A percentile compares a stretch with the other conserved stretches of the same genome.
Conservation (phyloP, 2,329 filamentous ascomycete genomes). For the Phialophora verrucosa region DNA sequence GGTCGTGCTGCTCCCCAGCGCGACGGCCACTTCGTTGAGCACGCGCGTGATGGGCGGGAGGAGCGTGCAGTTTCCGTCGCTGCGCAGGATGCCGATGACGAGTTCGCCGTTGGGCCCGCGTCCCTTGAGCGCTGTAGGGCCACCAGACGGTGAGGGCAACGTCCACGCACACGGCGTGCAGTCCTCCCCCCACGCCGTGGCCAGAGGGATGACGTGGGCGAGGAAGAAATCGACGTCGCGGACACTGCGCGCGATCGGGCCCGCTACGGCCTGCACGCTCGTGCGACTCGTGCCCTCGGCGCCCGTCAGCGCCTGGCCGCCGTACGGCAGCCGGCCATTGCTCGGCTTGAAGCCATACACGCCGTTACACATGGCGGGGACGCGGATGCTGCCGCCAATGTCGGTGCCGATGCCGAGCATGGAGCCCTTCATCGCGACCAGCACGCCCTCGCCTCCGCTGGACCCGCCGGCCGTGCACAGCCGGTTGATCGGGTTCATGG, state of each 20-base stretch:
- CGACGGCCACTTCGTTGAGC: conserved; percentile 48
- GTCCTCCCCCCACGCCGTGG: conserved; percentile 59
- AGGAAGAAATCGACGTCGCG: conserved; percentile 56
- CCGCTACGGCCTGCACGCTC: conserved; percentile 57
- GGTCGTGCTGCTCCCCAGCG: conserved; percentile 34
- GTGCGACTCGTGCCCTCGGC: conserved; percentile 56
- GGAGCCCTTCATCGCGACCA: conserved; percentile 64
- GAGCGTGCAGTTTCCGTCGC: conserved; percentile 46
- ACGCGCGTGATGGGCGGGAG: conserved; percentile 50
- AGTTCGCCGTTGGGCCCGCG: conserved; percentile 41
- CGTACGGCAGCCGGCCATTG: conserved; percentile 56
- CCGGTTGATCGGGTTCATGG: conserved; percentile 68
- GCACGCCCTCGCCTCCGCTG: conserved; percentile 68
- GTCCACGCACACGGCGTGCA: conserved; percentile 52
- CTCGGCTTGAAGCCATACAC: conserved; percentile 60
- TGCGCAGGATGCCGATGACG: conserved; percentile 52
- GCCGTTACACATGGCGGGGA: conserved; percentile 59
- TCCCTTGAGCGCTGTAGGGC: conserved; percentile 30
- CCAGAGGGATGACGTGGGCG: conserved; percentile 56
- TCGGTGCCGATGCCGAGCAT: conserved; percentile 69
- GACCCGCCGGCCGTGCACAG: conserved; percentile 67
- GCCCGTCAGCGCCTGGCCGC: conserved; percentile 57
- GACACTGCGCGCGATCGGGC: conserved; percentile 50
- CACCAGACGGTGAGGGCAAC: background rate
- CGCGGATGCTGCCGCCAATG: conserved; percentile 56